Percentiles rank a stretch among this genome's conserved stretches.
Conservation (phyloP, 1,284 basidiomycete species). For the Peniophora sp. region DNA sequence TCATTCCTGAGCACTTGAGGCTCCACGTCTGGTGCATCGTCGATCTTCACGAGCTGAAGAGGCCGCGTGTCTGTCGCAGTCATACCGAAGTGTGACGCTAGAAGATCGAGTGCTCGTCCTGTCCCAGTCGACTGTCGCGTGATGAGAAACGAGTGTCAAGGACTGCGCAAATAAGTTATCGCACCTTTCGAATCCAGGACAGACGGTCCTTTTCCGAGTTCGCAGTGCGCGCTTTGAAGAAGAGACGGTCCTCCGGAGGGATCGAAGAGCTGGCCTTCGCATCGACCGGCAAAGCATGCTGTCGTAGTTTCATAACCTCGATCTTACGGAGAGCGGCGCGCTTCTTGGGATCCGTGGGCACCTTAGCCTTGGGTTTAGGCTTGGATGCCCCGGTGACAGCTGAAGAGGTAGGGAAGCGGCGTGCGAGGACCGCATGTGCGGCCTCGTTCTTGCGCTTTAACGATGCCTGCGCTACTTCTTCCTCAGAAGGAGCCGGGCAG, state of each 20-base stretch:
- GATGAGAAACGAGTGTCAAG: no score
- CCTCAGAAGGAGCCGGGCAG: constrained; percentile 25
- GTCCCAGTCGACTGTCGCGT: constrained; percentile 23
- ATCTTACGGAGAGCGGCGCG: constrained; percentile 47
- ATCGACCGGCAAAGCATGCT: constrained; percentile 56
- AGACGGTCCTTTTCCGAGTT: constrained; percentile 28
- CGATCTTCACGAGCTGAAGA: constrained; percentile 7
- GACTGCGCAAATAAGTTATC: not conserved
- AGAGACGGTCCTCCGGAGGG: constrained; percentile 46
- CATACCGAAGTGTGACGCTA: constrained; percentile 22
- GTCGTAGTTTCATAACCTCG: constrained; percentile 66
- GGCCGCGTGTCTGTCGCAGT: constrained; percentile 10
- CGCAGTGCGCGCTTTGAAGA: constrained; percentile 37
- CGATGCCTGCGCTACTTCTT: constrained; percentile 8
- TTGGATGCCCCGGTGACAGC: not conserved
- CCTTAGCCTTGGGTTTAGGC: constrained; percentile 17
- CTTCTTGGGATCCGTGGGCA: constrained; percentile 45
- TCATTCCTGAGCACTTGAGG: constrained; percentile 12
- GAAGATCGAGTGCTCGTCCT: constrained; percentile 28
- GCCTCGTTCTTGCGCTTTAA: constrained; percentile 30
- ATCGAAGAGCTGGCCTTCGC: constrained; percentile 39
- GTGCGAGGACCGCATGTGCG: constrained; percentile 46
- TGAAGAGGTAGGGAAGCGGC: constrained; percentile 34
- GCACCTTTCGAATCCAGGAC: constrained; percentile 67
- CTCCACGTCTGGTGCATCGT: constrained; percentile 8